These are phyloP conservation scores for Leccinum incarnatum DNA, from an alignment of 768 basidiomycete species.

Conservation along the genomic window DNA sequence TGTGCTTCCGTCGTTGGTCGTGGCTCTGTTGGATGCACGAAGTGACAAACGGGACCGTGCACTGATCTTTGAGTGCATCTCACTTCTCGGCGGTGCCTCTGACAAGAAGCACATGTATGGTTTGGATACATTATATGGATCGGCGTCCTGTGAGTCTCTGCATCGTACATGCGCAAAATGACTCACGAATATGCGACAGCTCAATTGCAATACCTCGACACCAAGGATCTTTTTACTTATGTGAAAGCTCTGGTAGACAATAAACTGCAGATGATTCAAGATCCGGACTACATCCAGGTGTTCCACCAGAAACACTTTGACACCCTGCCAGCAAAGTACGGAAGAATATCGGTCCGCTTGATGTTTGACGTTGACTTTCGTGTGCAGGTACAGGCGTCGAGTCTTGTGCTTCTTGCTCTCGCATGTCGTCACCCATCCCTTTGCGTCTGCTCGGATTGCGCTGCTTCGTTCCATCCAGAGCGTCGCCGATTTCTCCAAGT, in stretches of 20 bases:
- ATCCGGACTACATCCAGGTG: slow-evolving; percentile 52
- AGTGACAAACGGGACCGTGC: slow-evolving; percentile 29
- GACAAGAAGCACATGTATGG: slow-evolving; percentile 59
- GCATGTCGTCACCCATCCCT: slow-evolving; percentile 61
- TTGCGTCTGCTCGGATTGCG: slow-evolving; percentile 45
- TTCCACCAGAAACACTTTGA: slow-evolving; percentile 61
- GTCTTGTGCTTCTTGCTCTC: slow-evolving; percentile 78
- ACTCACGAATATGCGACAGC: slow-evolving; percentile 31
- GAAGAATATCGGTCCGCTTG: slow-evolving; percentile 24
- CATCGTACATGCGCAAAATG: neutral
- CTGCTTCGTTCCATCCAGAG: slow-evolving; percentile 49
- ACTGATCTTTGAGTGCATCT: slow-evolving; percentile 54
- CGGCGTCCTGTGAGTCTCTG: slow-evolving; percentile 46
- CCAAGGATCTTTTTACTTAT: slow-evolving; percentile 60
- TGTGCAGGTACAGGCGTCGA: slow-evolving; percentile 61
- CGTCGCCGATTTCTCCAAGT: slow-evolving; percentile 42
- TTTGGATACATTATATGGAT: slow-evolving; percentile 71
- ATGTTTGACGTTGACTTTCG: slow-evolving; percentile 20
- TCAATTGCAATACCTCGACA: slow-evolving; percentile 66
- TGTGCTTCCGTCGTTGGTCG: slow-evolving; percentile 66
- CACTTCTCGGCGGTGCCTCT: slow-evolving; percentile 39
- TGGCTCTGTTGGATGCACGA: slow-evolving; percentile 42
- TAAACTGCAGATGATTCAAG: slow-evolving; percentile 57
- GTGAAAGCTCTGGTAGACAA: slow-evolving; percentile 47
- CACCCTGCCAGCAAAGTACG: slow-evolving; percentile 46